Base-by-base conservation (phyloP, 352 stramenopile species). In the Globisporangium spinosum region DNA sequence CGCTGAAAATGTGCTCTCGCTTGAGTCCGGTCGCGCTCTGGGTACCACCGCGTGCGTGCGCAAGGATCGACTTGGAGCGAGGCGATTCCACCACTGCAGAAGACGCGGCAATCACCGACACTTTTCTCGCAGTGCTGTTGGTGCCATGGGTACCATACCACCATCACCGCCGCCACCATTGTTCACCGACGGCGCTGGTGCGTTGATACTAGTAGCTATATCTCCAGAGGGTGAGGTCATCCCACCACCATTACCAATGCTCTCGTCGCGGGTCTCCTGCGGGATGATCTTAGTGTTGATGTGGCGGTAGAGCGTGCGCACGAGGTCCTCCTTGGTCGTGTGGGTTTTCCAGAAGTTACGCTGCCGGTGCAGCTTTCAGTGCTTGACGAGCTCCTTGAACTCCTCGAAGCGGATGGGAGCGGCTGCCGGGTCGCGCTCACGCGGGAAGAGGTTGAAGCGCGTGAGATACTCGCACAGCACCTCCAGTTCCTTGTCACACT, bases 271-370 rank as follows among this genome's bases (percentile, higher is more conserved):
- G 7, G 29, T 62, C 71, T 93, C 83, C 38, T 89, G 79, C 7
- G 85, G 84, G 29, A 91, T 87, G 71, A 93, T 89, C 66, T 89
- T 95, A 43, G 86, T 89, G 68, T 94, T 94, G 62, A 97, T 97
- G 61, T 96, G 87, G 20, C 87, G 82, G 56, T 95, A 91, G 3
- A 96, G 69, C 15, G 86, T 95, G 7, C 76, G 82, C 43, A 95
- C 88, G 13, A 97, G 83, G 32, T 97, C 89, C 65, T 97, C 89
- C 66, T 95, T 96, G 35, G 85, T 91, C 35, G 83, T 87, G 75
- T 97, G 89, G 10, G 77, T 94, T 66, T 96, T 97, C 89, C 89
- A 97, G 65, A 97, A 97, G 59, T 94, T 93, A 35, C 89, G 85
- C 69, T 94, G 86, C 1, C 91, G 86, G 58, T 97, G 89, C 5